phyloP scores from a whole-genome alignment of 352 stramenopile species.

The Halophytophthora polymorphica region DNA sequence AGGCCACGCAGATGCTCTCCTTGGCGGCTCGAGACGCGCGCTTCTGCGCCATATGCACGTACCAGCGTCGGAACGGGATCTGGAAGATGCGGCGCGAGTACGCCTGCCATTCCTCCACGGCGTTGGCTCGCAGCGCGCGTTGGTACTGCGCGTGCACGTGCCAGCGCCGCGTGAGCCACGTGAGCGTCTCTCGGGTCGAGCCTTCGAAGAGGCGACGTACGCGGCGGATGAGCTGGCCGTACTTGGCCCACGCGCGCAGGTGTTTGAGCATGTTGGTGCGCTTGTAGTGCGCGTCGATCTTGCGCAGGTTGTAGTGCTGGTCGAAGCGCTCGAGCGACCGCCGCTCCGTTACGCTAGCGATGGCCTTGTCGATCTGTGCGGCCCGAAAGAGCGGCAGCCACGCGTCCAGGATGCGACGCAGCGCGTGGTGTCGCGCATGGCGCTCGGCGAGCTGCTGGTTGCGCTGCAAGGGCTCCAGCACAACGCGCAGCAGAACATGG shows the following conservation, averaged over 20 bases:
- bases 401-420: slow-evolving; percentile 26
- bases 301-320: slow-evolving; percentile 64
- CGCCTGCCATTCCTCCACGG: slow-evolving; percentile 55
- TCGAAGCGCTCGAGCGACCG: slow-evolving; percentile 66
- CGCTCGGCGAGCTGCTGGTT: slow-evolving; percentile 31
- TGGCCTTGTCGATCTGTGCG: slow-evolving; percentile 56
- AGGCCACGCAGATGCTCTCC: slow-evolving; percentile 65
- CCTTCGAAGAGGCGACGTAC: slow-evolving; percentile 67
- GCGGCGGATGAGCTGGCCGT: slow-evolving; percentile 46
- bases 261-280: slow-evolving; percentile 48
- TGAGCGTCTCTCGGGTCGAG: slow-evolving; percentile 43
- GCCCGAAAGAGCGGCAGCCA: slow-evolving; percentile 53
- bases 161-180: slow-evolving; percentile 44
- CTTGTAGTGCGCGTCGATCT: slow-evolving; percentile 65
- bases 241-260: slow-evolving; percentile 46
- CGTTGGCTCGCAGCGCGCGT: slow-evolving; percentile 37
- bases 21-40: slow-evolving; percentile 43
- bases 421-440: slow-evolving; percentile 30
- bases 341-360: slow-evolving; percentile 43
- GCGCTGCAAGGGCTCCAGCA: slow-evolving; percentile 45
- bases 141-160: slow-evolving; percentile 56
- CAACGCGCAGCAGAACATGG: slow-evolving; percentile 30
- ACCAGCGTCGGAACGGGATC: slow-evolving; percentile 74
- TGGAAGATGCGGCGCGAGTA: slow-evolving; percentile 65
- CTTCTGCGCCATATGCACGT: slow-evolving; percentile 37